phyloP scores from a whole-genome alignment of 2,329 filamentous ascomycete species.

The Trichoderma atrobrunneum region DNA sequence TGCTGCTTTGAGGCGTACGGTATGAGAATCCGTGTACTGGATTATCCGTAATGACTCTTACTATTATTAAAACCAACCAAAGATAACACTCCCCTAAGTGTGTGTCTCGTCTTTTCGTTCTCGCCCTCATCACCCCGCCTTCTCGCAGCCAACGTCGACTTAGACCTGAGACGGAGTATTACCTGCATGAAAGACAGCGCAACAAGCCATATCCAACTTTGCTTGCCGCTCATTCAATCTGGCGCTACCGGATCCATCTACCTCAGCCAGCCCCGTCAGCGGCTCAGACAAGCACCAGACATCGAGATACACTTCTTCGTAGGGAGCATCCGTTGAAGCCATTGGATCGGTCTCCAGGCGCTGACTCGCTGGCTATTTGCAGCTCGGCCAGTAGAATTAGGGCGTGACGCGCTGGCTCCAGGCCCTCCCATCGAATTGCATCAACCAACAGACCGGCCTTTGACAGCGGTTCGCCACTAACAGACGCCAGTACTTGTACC shows the following conservation, averaged over 20 bases:
- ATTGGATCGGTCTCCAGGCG: conserved; percentile 19
- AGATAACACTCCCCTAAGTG: background rate
- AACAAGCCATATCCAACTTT: background rate
- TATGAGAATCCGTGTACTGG: background rate
- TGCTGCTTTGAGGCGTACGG: background rate
- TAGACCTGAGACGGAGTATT: conserved; percentile 1
- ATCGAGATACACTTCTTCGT: background rate
- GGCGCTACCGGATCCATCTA: conserved; percentile 6
- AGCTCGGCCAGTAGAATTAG: conserved; percentile 34
- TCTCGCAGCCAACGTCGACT: background rate
- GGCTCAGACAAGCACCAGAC: background rate
- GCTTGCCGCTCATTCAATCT: conserved; percentile 14
- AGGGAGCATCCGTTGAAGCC: background rate
- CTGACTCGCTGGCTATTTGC: conserved; percentile 31
- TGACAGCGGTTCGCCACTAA: conserved; percentile 14
- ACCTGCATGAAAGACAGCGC: background rate
- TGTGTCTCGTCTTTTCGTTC: background rate
- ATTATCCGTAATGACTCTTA: background rate
- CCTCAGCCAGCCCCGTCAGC: conserved; percentile 5
- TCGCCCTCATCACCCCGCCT: background rate
- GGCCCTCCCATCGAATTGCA: conserved; percentile 16
- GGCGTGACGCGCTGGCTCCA: conserved; percentile 38
- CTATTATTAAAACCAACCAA: background rate
- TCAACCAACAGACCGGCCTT: background rate
- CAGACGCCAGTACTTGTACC: background rate